Evolutionary conservation across 441 rosid genomes (phyloP).

Genomic region (Flueggea neowawraea): DNA sequence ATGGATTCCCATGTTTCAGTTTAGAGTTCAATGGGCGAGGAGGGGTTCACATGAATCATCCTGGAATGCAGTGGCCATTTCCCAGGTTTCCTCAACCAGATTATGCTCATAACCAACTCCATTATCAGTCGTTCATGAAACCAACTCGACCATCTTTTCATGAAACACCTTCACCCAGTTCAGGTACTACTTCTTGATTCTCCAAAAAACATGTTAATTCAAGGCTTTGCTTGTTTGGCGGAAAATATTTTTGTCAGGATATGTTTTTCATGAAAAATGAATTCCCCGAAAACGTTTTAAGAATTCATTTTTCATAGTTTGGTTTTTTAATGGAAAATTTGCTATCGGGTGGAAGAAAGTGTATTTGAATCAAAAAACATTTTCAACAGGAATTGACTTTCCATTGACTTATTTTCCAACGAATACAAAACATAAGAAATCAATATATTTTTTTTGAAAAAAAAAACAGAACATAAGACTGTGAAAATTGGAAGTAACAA

Average conservation of each 20-base stretch:
- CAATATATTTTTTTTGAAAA: background rate
- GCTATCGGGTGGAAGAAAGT: too few species aligned
- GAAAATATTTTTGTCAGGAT: too few species aligned
- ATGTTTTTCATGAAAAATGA: too few species aligned
- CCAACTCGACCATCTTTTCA: background rate
- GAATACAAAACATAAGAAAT: too few species aligned
- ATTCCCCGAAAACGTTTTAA: too few species aligned
- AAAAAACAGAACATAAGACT: background rate
- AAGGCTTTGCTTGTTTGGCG: too few species aligned
- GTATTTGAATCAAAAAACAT: too few species aligned
- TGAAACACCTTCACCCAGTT: conserved; percentile 14
- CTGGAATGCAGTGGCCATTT: background rate
- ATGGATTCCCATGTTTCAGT: background rate
- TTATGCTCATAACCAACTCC: background rate
- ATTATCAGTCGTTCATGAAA: background rate
- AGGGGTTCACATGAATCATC: background rate
- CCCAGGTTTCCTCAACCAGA: background rate
- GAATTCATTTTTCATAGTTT: too few species aligned
- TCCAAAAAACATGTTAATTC: background rate
- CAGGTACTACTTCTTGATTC: conserved; percentile 24
- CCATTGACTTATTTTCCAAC: too few species aligned
- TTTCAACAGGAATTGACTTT: too few species aligned
- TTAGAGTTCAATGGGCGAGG: conserved; percentile 4
- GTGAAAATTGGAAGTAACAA: too few species aligned
- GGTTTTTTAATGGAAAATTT: too few species aligned